phyloP scores from a whole-genome alignment of 2,329 filamentous ascomycete genomes.

The Microdochium bolleyi region DNA sequence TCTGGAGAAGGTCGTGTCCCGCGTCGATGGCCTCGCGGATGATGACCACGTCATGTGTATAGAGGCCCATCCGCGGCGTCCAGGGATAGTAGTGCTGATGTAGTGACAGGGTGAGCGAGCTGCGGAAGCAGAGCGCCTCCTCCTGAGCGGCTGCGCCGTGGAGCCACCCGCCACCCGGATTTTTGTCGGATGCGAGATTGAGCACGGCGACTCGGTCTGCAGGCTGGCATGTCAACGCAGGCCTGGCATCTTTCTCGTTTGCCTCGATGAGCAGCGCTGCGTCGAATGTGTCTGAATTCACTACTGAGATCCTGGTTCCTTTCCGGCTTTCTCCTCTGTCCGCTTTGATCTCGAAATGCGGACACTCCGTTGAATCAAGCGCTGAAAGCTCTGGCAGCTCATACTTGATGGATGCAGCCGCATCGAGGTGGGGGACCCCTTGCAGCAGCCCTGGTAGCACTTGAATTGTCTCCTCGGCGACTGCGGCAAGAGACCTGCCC shows the following conservation, averaged over 20 bases:
- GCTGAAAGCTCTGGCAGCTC: too few relatives aligned
- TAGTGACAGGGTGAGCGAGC: conserved; percentile 41
- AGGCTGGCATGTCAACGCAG: conserved; percentile 5
- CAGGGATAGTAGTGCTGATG: conserved; percentile 44
- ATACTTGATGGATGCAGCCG: too few relatives aligned
- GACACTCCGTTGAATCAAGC: too few relatives aligned
- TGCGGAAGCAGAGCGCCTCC: conserved; percentile 60
- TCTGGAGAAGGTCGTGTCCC: conserved; percentile 10
- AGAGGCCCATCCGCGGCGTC: conserved; percentile 40
- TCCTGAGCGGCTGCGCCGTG: conserved; percentile 58
- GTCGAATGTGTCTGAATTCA: too few relatives aligned
- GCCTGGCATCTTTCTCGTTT: too few relatives aligned
- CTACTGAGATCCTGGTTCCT: too few relatives aligned
- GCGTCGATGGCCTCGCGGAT: conserved; percentile 41
- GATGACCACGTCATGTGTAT: conserved; percentile 52
- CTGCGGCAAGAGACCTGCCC: too few relatives aligned
- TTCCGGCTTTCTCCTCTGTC: conserved; percentile 9
- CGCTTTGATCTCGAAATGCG: too few relatives aligned
- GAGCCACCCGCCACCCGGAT: conserved; percentile 56
- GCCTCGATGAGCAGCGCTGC: too few relatives aligned
- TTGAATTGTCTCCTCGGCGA: too few relatives aligned
- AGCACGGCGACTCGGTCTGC: conserved; percentile 44
- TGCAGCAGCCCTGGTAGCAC: background rate
- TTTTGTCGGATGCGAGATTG: conserved; percentile 54
- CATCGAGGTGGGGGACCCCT: conserved; percentile 1